Evolutionary conservation across 352 stramenopile species (phyloP).

Genomic region (Peronospora farinosa): DNA sequence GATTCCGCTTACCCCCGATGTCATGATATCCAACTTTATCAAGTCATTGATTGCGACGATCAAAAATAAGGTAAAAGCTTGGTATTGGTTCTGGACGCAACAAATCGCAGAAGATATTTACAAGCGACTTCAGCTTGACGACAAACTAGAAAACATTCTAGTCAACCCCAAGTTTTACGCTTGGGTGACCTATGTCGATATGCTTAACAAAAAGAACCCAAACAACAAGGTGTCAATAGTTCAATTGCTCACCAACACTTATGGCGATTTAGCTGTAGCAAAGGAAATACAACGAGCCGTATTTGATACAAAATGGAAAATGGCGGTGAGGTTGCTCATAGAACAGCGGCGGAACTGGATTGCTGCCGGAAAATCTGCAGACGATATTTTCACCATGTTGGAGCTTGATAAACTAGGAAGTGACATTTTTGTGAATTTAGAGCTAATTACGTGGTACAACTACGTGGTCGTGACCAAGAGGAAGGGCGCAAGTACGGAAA

Average conservation of each 20-base stretch:
- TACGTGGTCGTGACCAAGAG: not conserved
- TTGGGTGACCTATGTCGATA: slow-evolving; percentile 8
- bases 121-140: slow-evolving; percentile 5
- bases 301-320: not conserved
- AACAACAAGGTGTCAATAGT: slow-evolving; percentile 5
- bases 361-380: not conserved
- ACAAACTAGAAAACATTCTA: slow-evolving; percentile 1
- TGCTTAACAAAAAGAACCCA: slow-evolving; percentile 11
- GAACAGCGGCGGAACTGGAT: not conserved
- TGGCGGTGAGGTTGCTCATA: not conserved
- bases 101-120: slow-evolving; percentile 6
- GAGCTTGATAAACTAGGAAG: slow-evolving; percentile 2
- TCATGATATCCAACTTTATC: not conserved
- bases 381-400: slow-evolving; percentile 2
- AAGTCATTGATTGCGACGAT: slow-evolving; percentile 2
- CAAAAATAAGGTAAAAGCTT: slow-evolving; percentile 1
- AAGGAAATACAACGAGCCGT: not conserved
- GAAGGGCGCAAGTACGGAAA: not conserved
- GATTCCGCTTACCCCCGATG: not conserved
- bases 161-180: slow-evolving; percentile 4
- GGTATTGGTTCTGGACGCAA: slow-evolving; percentile 9
- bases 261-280: slow-evolving; percentile 7
- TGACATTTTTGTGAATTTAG: slow-evolving; percentile 1
- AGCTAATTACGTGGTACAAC: slow-evolving; percentile 6
- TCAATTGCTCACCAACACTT: slow-evolving; percentile 2